Base-by-base conservation (phyloP, 2,329 filamentous ascomycete genomes). In the Apiospora malaysiana region DNA sequence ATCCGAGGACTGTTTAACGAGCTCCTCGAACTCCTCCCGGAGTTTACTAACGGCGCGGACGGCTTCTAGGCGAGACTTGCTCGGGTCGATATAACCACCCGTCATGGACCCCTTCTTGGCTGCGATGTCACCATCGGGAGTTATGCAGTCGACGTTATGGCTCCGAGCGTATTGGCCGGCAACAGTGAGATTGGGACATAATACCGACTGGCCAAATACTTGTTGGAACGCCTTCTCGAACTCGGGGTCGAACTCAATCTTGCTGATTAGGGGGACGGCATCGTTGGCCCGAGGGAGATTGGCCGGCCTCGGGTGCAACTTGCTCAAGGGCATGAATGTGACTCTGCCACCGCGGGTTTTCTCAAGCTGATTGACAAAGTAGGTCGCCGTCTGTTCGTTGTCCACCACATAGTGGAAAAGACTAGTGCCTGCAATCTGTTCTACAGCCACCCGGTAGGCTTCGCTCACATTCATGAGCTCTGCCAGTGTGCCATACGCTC, bases 371-470 rank as follows among this genome's bases (percentile, higher is more conserved):
- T 95, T 92, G 59, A 96, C 90, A 45, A 98, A 89, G 75, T 90
- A 89, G 1, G 93, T 94, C 0, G 95, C 94, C 0, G 95, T 98
- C 51, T 93, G 90, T 72, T 97, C 94, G 68, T 92, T 95, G 80
- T 99, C 95, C 59, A 98, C 95, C 14, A 99, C 91, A 75, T 97
- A 97, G 81, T 99, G 94, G 83, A 99, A 99, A 10, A 99, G 86
- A 79, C 94, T 97, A 73, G 91, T 92, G 23, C 96, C 96, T 2
- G 95, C 96, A 68, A 95, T 96, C 76, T 97, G 94, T 82, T 99
- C 96, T 12, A 97, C 92, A 1, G 96, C 94, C 14, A 95, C 90
- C 72, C 94, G 91, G 82, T 97, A 98, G 69, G 90, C 89, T 69
- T 97, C 94, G 71, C 87, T 90, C 67, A 97, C 94, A 70, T 94